phyloP scores from a whole-genome alignment of 2,329 filamentous ascomycete species.

The Atkinsonella hypoxylon region DNA sequence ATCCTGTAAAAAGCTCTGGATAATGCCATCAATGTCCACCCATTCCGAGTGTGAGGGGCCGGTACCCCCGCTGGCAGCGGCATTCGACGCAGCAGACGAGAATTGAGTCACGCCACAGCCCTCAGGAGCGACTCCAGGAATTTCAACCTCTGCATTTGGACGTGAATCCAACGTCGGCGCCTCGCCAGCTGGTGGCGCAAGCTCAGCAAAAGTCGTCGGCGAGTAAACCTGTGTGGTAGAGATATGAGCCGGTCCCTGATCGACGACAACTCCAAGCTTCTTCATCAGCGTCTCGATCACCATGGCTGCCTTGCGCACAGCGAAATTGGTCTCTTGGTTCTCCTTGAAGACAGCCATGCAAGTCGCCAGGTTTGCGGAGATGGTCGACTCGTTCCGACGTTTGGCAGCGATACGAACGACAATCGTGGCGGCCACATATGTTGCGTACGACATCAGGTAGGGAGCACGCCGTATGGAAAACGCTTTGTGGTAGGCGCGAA shows the following conservation, averaged over 20 bases:
- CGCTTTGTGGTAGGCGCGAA: slow-evolving; percentile 30
- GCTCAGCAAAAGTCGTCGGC: background rate
- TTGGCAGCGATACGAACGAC: slow-evolving; percentile 38
- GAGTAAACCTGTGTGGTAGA: slow-evolving; percentile 1
- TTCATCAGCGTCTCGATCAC: slow-evolving; percentile 30
- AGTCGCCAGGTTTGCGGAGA: slow-evolving; percentile 26
- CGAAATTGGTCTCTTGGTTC: slow-evolving; percentile 38
- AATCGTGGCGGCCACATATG: slow-evolving; percentile 42
- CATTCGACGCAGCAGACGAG: background rate
- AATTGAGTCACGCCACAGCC: background rate
- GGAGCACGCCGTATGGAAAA: slow-evolving; percentile 36
- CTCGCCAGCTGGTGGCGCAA: background rate
- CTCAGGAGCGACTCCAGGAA: background rate
- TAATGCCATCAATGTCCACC: slow-evolving; percentile 24
- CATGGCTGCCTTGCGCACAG: slow-evolving; percentile 27
- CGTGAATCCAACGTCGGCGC: background rate
- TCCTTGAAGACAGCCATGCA: slow-evolving; percentile 35
- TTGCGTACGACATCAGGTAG: slow-evolving; percentile 43
- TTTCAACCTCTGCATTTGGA: background rate
- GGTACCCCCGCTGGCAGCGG: background rate
- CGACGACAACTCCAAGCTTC: slow-evolving; percentile 24
- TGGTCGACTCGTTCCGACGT: slow-evolving; percentile 25
- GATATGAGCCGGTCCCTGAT: slow-evolving; percentile 5
- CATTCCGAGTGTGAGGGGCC: slow-evolving; percentile 10
- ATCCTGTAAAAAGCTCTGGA: slow-evolving; percentile 21